Percentiles rank a stretch among this genome's conserved stretches.
Evolutionary conservation across 139 green algal species (phyloP).

Genomic region (Volvox reticuliferus): DNA sequence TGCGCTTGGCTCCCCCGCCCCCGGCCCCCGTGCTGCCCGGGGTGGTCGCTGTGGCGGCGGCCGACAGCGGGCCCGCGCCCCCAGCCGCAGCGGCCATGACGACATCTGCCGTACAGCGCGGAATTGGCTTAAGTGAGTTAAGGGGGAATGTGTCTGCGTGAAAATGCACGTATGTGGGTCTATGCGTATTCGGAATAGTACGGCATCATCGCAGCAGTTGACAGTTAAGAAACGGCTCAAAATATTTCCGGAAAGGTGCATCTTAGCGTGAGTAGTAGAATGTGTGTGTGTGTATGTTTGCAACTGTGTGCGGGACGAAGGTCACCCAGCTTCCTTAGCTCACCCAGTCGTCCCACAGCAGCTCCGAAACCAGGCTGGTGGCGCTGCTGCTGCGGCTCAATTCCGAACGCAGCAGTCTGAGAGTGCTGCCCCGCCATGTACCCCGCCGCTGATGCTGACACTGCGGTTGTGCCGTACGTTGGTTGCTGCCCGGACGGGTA

Average conservation of each 20-base stretch:
- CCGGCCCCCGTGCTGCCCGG: neutral
- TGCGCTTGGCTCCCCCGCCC: conserved; percentile 17
- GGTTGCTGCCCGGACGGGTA: neutral
- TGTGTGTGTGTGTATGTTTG: no score
- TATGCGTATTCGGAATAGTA: no score
- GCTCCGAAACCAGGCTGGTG: neutral
- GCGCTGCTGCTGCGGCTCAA: neutral
- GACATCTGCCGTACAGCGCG: no score
- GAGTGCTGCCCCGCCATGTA: neutral
- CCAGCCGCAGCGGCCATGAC: neutral
- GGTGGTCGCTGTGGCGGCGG: neutral
- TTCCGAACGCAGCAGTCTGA: no score
- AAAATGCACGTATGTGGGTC: no score
- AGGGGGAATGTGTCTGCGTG: no score
- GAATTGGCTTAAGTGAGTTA: no score
- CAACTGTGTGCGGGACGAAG: no score
- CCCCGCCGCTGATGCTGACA: neutral
- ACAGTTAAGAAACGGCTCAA: no score
- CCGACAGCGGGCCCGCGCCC: neutral
- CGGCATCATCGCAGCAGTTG: no score
- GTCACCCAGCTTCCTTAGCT: neutral
- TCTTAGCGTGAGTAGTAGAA: no score
- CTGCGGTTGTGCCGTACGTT: neutral
- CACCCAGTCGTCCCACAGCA: neutral
- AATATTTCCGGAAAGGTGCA: no score